Evolutionary conservation across 2,329 filamentous ascomycete genomes (phyloP).

Genomic region (Cladosporium sp.): DNA sequence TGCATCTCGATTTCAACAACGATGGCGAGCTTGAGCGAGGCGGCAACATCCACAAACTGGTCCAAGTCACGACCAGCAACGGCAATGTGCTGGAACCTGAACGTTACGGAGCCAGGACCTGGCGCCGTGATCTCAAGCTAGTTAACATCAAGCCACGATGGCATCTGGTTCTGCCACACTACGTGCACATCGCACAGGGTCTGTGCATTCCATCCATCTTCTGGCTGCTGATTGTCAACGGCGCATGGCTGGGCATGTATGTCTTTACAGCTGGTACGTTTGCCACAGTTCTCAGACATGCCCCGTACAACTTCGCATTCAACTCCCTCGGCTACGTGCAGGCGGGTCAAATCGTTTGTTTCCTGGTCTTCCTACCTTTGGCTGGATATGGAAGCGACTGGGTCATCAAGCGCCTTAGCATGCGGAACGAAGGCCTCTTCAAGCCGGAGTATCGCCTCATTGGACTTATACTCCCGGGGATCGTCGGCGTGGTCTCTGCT

Average conservation of each 20-base stretch:
- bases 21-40: slow-evolving; percentile 4
- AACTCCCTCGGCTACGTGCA: slow-evolving; percentile 34
- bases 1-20: slow-evolving; percentile 10
- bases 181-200: slow-evolving; percentile 30
- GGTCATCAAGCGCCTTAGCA: slow-evolving; percentile 31
- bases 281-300: slow-evolving; percentile 30
- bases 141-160: slow-evolving; percentile 4
- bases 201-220: slow-evolving; percentile 37
- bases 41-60: slow-evolving; percentile 5
- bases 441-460: slow-evolving; percentile 37
- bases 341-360: slow-evolving; percentile 35
- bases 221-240: slow-evolving; percentile 36
- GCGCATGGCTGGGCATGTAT: slow-evolving; percentile 34
- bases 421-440: slow-evolving; percentile 33
- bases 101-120: slow-evolving; percentile 8
- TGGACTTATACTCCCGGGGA: slow-evolving; percentile 31
- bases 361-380: slow-evolving; percentile 34
- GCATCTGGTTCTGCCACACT: slow-evolving; percentile 1
- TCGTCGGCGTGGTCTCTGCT: slow-evolving; percentile 33
- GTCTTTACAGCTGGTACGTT: slow-evolving; percentile 39
- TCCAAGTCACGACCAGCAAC: slow-evolving; percentile 7
- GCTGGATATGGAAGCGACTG: slow-evolving; percentile 36
- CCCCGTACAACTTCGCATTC: slow-evolving; percentile 36
- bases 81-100: slow-evolving; percentile 7
- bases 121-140: slow-evolving; percentile 2